Evolutionary conservation across 768 basidiomycete species (phyloP).

Genomic region (Boletus huronensis): DNA sequence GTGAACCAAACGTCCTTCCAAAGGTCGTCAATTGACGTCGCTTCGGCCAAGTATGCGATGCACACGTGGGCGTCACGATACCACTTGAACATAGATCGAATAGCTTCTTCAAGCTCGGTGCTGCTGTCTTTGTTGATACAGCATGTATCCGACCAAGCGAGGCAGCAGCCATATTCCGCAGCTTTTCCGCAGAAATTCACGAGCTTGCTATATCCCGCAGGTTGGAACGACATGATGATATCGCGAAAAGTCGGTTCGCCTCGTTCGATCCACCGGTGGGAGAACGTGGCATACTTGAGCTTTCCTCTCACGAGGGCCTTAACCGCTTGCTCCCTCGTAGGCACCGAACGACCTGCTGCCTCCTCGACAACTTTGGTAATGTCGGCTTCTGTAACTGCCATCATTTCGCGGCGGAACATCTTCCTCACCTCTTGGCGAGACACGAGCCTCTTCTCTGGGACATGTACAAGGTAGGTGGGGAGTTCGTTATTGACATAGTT

Average conservation of each 20-base stretch:
- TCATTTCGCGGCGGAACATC: constrained; percentile 27
- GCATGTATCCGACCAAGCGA: constrained; percentile 36
- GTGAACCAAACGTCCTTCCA: constrained; percentile 30
- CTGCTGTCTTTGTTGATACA: constrained; percentile 36
- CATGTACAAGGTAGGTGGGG: constrained; percentile 28
- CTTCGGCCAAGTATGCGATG: constrained; percentile 32
- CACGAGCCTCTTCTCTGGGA: constrained; percentile 23
- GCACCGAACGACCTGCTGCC: constrained; percentile 21
- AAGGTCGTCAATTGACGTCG: constrained; percentile 28
- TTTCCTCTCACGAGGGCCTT: constrained; percentile 20
- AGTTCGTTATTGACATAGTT: constrained; percentile 30
- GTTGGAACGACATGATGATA: constrained; percentile 27
- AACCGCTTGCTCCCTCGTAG: constrained; percentile 28
- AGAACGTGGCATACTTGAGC: constrained; percentile 29
- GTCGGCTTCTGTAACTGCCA: constrained; percentile 24
- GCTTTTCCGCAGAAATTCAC: constrained; percentile 26
- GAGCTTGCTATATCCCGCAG: constrained; percentile 27
- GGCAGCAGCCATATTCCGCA: constrained; percentile 23
- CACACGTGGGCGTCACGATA: constrained; percentile 28
- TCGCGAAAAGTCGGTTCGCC: constrained; percentile 31
- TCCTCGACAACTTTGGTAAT: constrained; percentile 16
- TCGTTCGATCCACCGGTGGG: constrained; percentile 30
- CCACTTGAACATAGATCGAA: constrained; percentile 35
- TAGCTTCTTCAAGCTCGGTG: constrained; percentile 33
- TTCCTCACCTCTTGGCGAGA: constrained; percentile 33